Base-by-base conservation (phyloP, 78 protist genomes). In the Chrysochromulina tobinii region DNA sequence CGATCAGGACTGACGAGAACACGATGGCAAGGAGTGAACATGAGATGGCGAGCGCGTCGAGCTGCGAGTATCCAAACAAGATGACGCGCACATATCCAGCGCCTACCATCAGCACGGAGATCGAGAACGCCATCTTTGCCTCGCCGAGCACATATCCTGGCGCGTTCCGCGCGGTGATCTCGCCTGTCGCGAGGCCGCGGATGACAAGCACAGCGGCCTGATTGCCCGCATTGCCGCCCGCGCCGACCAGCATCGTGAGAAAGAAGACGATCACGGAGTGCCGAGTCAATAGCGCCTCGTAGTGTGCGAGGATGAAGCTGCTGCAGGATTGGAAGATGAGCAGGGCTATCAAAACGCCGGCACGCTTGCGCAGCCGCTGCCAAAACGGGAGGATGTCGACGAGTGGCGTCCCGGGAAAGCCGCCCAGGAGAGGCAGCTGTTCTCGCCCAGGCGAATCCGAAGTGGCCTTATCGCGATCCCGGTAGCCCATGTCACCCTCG, bases 161-260 rank as follows among this genome's bases (percentile, higher is more conserved):
- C 50, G 0, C 11, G 23, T 27, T 20, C 11, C 85, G 1, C 85
- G 61, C 21, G 23, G 3, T 11, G 67, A 67, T 0, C 38, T 73
- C 90, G 11, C 87, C 91, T 17, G 81, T 0, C 64, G 55, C 93
- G 51, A 87, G 88, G 23, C 87, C 87, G 2, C 83, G 73, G 50
- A 91, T 88, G 14, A 68, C 94, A 0, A 1, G 89, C 50, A 90
- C 90, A 2, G 92, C 68, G 7, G 81, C 88, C 66, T 75, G 83
- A 58, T 89, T 92, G 17, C 93, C 91, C 3, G 93, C 91, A 64
- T 94, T 92, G 15, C 96, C 96, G 12, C 94, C 96, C 0, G 94
- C 91, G 50, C 94, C 94, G 2, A 94, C 89, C 48, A 92, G 88
- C 94, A 89, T 94, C n/a, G 95, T 93, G n/a, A 93, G 50, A 38